Evolutionary conservation across 495 filamentous ascomycete species (phyloP).

Genomic region (Parachaetomium inaequale): DNA sequence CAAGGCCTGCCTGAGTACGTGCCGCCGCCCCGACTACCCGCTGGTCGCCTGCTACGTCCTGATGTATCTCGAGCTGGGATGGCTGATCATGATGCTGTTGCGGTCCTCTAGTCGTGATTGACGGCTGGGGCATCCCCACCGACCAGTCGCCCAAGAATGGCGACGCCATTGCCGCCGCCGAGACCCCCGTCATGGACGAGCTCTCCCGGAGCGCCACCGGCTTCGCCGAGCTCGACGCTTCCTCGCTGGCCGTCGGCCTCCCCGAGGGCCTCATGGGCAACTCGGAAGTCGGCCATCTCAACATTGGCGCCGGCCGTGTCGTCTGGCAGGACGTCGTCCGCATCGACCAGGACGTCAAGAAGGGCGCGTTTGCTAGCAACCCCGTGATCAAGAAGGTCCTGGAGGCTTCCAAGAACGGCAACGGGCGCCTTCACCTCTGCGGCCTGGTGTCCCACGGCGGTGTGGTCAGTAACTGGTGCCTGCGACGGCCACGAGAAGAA

Average conservation of each 20-base stretch:
- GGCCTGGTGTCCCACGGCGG: conserved; percentile 92
- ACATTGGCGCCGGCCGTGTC: conserved; percentile 95
- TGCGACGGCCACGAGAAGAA: background rate
- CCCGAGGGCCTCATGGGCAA: conserved; percentile 98
- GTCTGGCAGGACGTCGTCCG: conserved; percentile 99
- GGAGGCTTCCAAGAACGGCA: conserved; percentile 77
- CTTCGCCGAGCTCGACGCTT: conserved; percentile 80
- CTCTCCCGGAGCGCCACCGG: conserved; percentile 40
- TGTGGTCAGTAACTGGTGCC: conserved; percentile 55
- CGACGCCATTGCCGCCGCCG: conserved; percentile 88
- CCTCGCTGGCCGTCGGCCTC: conserved; percentile 89
- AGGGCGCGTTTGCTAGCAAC: conserved; percentile 72
- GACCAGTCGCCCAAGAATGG: conserved; percentile 74
- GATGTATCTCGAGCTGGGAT: conserved; percentile 50
- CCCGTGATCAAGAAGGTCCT: conserved; percentile 74
- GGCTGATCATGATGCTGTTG: conserved; percentile 51
- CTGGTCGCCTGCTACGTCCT: conserved; percentile 45
- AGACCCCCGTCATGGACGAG: conserved; percentile 67
- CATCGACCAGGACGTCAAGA: conserved; percentile 94
- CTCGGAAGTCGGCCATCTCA: conserved; percentile 95
- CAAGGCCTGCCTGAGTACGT: conserved; percentile 88
- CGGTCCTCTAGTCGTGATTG: conserved; percentile 76
- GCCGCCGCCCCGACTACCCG: conserved; percentile 42
- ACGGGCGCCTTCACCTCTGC: conserved; percentile 85
- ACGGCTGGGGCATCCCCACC: conserved; percentile 91